Evolutionary conservation across 345 rosid genomes (phyloP).

Genomic region (Pistacia integerrima): DNA sequence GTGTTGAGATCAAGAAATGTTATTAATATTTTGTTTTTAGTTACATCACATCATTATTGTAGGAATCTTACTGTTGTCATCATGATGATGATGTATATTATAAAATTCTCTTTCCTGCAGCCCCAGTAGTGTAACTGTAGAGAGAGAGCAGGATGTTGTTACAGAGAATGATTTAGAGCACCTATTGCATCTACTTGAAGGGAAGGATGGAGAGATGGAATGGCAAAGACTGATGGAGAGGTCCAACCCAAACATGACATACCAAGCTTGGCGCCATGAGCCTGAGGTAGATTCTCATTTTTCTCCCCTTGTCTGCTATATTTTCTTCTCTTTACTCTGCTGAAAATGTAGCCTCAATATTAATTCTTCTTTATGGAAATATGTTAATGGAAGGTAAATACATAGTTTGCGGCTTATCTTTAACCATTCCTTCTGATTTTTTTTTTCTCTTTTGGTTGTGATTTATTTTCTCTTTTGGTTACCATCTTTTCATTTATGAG

Average conservation of each 20-base stretch:
- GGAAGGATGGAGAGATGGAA: slow-evolving; percentile 60
- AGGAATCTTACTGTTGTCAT: not conserved
- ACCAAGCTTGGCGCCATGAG: slow-evolving; percentile 92
- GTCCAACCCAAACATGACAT: slow-evolving; percentile 74
- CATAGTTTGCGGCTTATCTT: not conserved
- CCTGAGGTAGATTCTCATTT: slow-evolving; percentile 56
- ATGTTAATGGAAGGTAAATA: not conserved
- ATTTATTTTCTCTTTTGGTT: not conserved
- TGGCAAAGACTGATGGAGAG: slow-evolving; percentile 93
- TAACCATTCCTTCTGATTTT: not conserved
- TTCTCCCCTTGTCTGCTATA: not conserved
- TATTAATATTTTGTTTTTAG: not conserved
- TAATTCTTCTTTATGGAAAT: not conserved
- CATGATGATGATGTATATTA: not conserved
- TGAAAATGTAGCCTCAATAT: not conserved
- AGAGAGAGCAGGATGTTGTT: slow-evolving; percentile 49
- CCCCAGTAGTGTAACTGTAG: slow-evolving; percentile 23
- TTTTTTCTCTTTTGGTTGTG: too few relatives aligned
- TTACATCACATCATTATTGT: not conserved
- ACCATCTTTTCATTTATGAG: not conserved
- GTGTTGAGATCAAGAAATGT: not conserved
- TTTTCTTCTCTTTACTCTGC: not conserved
- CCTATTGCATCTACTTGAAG: slow-evolving; percentile 70
- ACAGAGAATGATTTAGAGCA: slow-evolving; percentile 79
- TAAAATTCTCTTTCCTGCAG: slow-evolving; percentile 31